A percentile compares a stretch with the other conserved stretches of the same genome.
Conservation (phyloP, 2,329 filamentous ascomycete species). For the Xylaria sp. region DNA sequence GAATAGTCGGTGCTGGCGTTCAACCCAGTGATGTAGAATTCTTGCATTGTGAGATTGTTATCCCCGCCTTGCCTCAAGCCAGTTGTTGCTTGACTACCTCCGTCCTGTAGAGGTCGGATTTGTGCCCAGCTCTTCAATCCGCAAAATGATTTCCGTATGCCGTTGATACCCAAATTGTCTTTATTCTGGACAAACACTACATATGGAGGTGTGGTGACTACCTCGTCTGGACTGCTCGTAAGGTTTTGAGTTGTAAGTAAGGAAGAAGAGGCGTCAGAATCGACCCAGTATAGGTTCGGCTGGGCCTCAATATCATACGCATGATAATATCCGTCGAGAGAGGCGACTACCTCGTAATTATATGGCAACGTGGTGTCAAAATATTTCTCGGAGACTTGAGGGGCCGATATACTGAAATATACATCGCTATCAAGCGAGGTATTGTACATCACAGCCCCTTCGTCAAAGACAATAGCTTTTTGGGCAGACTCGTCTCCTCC, state of each 20-base stretch:
- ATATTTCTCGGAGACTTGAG: slow-evolving; percentile 61
- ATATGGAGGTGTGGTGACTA: slow-evolving; percentile 67
- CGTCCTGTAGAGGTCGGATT: slow-evolving; percentile 63
- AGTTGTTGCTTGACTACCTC: slow-evolving; percentile 55
- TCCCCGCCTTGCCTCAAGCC: slow-evolving; percentile 72
- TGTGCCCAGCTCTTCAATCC: slow-evolving; percentile 72
- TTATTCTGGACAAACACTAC: slow-evolving; percentile 76
- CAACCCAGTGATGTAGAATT: slow-evolving; percentile 82
- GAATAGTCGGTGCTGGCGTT: slow-evolving; percentile 74
- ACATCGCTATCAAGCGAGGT: slow-evolving; percentile 69
- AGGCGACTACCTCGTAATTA: slow-evolving; percentile 82
- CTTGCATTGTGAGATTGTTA: slow-evolving; percentile 76
- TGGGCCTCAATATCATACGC: slow-evolving; percentile 58
- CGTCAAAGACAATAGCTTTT: slow-evolving; percentile 58
- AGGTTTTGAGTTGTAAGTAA: slow-evolving; percentile 80
- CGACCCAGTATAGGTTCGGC: slow-evolving; percentile 75
- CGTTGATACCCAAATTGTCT: slow-evolving; percentile 65
- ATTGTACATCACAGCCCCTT: slow-evolving; percentile 72
- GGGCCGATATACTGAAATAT: slow-evolving; percentile 78
- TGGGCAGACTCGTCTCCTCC: slow-evolving; percentile 52
- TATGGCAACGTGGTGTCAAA: slow-evolving; percentile 66
- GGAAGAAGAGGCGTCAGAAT: slow-evolving; percentile 80
- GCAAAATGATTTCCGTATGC: slow-evolving; percentile 81
- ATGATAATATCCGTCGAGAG: slow-evolving; percentile 80
- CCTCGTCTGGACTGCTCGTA: slow-evolving; percentile 59